These are phyloP conservation scores for Yarrowia phangngaensis DNA, from an alignment of 805 yeast genomes.

Conservation along the genomic window DNA sequence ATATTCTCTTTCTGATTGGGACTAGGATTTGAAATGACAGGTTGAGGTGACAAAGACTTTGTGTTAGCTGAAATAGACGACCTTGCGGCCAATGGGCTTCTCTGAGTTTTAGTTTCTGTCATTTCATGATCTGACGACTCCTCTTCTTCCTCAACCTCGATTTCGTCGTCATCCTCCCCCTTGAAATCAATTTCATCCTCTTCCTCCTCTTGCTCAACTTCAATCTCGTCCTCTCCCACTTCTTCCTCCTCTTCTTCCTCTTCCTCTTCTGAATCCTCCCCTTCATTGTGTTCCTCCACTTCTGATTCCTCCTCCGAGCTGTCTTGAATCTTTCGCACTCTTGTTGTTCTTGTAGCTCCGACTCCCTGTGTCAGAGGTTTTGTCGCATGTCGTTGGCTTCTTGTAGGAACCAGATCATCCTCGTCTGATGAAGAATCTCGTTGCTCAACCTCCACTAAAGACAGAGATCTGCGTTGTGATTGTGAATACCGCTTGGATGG, in stretches of 20 bases:
- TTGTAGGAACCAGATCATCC: not conserved
- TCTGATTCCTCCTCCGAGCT: not conserved
- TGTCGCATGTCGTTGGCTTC: not conserved
- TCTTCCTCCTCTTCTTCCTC: not conserved
- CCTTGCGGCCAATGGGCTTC: constrained; percentile 1
- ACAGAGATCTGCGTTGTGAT: constrained; percentile 8
- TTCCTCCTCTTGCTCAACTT: not conserved
- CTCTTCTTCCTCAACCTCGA: not conserved
- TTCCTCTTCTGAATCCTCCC: not conserved
- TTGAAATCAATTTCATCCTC: not conserved
- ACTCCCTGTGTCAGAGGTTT: not conserved
- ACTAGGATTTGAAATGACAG: not conserved
- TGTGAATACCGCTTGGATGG: constrained; percentile 20
- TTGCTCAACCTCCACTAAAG: constrained; percentile 13
- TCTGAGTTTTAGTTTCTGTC: not conserved
- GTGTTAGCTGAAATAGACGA: not conserved
- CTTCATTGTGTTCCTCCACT: not conserved
- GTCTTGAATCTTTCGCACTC: not conserved
- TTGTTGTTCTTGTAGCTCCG: not conserved
- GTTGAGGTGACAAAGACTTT: not conserved
- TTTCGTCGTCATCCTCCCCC: not conserved
- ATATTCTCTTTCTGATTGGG: constrained; percentile 17
- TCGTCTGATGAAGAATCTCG: not conserved
- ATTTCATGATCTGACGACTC: not conserved
- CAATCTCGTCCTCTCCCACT: not conserved